These are phyloP conservation scores for Quercus lobata DNA, from an alignment of 331 rosid genomes.

Conservation along the genomic window DNA sequence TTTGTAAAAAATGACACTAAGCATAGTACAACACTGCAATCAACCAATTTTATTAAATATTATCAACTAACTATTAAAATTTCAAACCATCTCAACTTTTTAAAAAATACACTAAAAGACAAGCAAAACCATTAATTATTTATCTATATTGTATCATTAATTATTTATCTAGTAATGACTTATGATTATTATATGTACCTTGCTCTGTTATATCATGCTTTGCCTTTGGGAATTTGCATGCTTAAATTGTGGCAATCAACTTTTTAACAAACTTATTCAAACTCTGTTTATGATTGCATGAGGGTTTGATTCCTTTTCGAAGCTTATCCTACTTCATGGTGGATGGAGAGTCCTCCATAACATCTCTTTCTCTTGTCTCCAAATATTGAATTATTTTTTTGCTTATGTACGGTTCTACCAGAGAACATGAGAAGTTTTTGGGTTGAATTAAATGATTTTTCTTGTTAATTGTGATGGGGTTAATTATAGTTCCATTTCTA, in stretches of 20 bases:
- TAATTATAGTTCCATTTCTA: background rate
- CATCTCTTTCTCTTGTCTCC: background rate
- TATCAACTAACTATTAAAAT: too few relatives aligned
- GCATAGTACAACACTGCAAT: too few relatives aligned
- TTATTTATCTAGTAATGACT: background rate
- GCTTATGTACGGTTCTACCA: background rate
- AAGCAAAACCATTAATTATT: too few relatives aligned
- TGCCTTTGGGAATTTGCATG: background rate
- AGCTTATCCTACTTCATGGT: background rate
- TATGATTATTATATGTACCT: background rate
- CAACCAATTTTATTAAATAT: too few relatives aligned
- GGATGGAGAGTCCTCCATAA: background rate
- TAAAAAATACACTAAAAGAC: too few relatives aligned
- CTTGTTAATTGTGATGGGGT: background rate
- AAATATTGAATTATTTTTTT: background rate
- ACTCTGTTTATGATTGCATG: background rate
- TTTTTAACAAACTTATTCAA: background rate
- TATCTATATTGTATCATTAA: too few relatives aligned
- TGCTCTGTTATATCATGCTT: background rate
- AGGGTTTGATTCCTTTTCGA: background rate
- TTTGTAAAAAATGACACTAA: too few relatives aligned
- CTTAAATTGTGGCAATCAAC: background rate
- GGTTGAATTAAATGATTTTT: background rate
- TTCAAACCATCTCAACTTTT: too few relatives aligned
- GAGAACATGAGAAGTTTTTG: background rate